phyloP scores from a whole-genome alignment of 2,329 filamentous ascomycete species.

The Dactylella cylindrospora region DNA sequence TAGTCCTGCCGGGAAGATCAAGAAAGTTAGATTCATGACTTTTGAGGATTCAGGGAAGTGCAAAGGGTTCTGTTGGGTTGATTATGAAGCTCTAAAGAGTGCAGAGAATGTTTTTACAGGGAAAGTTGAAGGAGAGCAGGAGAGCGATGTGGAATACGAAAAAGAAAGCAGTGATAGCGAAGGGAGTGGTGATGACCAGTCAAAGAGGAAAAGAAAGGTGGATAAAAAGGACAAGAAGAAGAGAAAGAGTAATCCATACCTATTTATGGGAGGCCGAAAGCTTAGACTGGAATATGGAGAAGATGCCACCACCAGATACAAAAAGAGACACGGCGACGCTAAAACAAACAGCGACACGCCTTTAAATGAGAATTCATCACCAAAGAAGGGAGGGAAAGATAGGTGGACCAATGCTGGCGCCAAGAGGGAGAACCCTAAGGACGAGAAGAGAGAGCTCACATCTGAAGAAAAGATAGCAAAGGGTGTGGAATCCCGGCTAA shows the following conservation, averaged over 20 bases:
- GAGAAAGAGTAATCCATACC: slow-evolving; percentile 57
- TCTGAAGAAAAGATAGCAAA: slow-evolving; percentile 54
- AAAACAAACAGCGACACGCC: slow-evolving; percentile 45
- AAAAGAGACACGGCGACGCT: slow-evolving; percentile 61
- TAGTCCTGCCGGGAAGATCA: slow-evolving; percentile 77
- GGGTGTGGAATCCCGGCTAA: slow-evolving; percentile 61
- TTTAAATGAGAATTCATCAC: slow-evolving; percentile 46
- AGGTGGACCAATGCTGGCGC: slow-evolving; percentile 46
- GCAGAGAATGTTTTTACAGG: slow-evolving; percentile 57
- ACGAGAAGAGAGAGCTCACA: slow-evolving; percentile 54
- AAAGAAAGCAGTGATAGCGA: slow-evolving; percentile 51
- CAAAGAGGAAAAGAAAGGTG: slow-evolving; percentile 54
- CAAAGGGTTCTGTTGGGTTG: slow-evolving; percentile 95
- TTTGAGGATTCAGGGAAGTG: slow-evolving; percentile 98
- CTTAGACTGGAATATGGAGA: slow-evolving; percentile 92
- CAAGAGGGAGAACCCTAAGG: slow-evolving; percentile 54
- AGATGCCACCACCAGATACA: slow-evolving; percentile 83
- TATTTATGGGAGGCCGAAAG: slow-evolving; percentile 76
- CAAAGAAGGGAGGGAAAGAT: slow-evolving; percentile 38
- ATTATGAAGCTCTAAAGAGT: slow-evolving; percentile 76
- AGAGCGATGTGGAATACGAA: slow-evolving; percentile 51
- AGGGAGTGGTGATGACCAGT: slow-evolving; percentile 46
- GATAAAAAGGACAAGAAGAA: slow-evolving; percentile 60
- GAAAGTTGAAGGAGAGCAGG: slow-evolving; percentile 47
- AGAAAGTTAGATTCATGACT: slow-evolving; percentile 83